Conservation (phyloP, 225 moss, liverwort and hornwort species). For the Takakia lepidozioides region DNA sequence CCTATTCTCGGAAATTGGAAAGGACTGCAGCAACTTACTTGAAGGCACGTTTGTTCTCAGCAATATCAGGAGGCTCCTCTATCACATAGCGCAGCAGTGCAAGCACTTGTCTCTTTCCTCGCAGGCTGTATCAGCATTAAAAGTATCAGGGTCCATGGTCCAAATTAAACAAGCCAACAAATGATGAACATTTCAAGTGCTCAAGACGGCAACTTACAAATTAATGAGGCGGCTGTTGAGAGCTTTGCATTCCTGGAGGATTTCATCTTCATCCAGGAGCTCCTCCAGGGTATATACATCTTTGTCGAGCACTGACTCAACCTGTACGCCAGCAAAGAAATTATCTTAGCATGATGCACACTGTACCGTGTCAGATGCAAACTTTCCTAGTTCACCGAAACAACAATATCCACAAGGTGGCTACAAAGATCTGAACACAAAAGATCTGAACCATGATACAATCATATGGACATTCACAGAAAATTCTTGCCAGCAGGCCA, state of each 20-base stretch:
- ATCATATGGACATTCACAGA: no score
- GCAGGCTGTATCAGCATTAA: conserved; percentile 56
- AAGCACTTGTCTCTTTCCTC: conserved; percentile 78
- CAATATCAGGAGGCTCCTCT: conserved; percentile 93
- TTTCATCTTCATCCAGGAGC: conserved; percentile 98
- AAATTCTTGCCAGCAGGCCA: no score
- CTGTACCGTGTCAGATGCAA: neutral
- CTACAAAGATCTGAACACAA: no score
- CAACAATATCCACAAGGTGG: no score
- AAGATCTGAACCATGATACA: no score
- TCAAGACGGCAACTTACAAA: conserved; percentile 49
- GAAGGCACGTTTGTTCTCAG: conserved; percentile 92
- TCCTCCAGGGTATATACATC: conserved; percentile 93
- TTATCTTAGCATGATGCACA: neutral
- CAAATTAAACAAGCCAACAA: no score
- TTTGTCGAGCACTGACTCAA: conserved; percentile 96
- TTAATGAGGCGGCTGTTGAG: conserved; percentile 87
- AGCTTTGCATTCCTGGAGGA: conserved; percentile 98
- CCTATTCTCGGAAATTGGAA: neutral
- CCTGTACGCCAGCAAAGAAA: conserved; percentile 30
- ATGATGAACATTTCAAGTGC: neutral
- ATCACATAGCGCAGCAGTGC: conserved; percentile 88
- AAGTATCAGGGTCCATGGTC: no score
- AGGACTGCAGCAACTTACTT: conserved; percentile 49
- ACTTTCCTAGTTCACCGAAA: no score